Conservation (phyloP, 169 alveolate genomes). For the Plasmodium gonderi region DNA sequence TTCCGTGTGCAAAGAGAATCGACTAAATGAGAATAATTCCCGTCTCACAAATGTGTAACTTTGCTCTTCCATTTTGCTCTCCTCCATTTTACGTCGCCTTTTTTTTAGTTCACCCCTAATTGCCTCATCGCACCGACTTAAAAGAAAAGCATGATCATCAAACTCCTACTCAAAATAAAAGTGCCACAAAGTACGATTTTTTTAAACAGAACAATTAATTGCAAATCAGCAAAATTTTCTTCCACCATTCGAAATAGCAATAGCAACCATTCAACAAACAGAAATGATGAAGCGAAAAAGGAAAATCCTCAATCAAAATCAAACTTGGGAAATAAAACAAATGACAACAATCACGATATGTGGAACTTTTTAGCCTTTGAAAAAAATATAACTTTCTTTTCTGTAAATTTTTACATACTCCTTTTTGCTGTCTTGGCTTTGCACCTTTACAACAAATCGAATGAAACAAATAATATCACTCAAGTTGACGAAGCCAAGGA, state of each 20-base stretch:
- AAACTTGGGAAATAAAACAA: neutral
- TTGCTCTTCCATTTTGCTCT: too few relatives aligned
- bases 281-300: conserved; percentile 24
- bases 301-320: neutral
- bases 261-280: neutral
- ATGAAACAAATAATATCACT: neutral
- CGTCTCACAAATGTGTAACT: neutral
- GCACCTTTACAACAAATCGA: conserved; percentile 54
- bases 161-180: conserved; percentile 3
- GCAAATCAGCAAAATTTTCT: neutral
- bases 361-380: conserved; percentile 60
- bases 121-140: neutral
- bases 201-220: neutral
- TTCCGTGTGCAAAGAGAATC: neutral
- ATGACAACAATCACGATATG: neutral
- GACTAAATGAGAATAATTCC: neutral
- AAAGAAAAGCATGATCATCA: conserved; percentile 1
- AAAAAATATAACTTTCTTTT: conserved; percentile 53
- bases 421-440: conserved; percentile 39
- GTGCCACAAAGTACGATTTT: neutral
- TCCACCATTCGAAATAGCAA: neutral
- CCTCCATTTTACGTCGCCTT: too few relatives aligned
- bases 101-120: neutral
- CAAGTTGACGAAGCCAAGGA: conserved; percentile 35
- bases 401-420: conserved; percentile 59